Evolutionary conservation across 306 rosid genomes (phyloP), one percentile per base, ranked within the genome.

Genomic region (Begonia fuchsioides): DNA sequence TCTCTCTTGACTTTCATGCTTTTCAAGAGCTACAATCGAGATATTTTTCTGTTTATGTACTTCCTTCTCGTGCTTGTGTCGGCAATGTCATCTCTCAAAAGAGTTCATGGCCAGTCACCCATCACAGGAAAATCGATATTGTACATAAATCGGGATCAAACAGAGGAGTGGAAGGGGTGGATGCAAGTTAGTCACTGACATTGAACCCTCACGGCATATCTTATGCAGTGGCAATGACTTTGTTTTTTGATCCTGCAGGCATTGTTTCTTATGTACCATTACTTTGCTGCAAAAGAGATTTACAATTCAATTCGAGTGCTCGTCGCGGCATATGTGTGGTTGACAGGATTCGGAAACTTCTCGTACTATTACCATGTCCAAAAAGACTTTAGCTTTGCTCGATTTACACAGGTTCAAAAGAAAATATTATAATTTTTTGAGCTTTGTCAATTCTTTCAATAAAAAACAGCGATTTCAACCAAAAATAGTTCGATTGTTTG

Each of bases 151-250:
- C 71, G 98, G 79, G 96, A 90, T 65, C 98, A 90, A 77, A 90
- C 98, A 49, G 98, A 85, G 75, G 98, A 90, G 68, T 90, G 98
- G 98, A 85, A 71, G 78, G 98, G 98, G 39, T 90, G 98, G 95
- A 90, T 85, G 98, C 98, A 90, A 94, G 98, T 90, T 53, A 51
- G 80, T 68, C 59, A 14, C 61, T 54, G 54, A 15, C 15, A 13
- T 57, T 43, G 26, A 17, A 15, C 16, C n/a, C 14, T 18, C 14
- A 46, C 11, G 7, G 13, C n/a, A 15, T 26, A 13, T 56, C 1
- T 0, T 19, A 6, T 47, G 15, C 9, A 47, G 6, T 10, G 16
- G 11, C 17, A 15, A 13, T 26, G 16, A 12, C 8, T 14, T 35
- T 48, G 38, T 16, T 40, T 44, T 26, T 13, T 59, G 50, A 16